Evolutionary conservation across 2,329 filamentous ascomycete species (phyloP).

Genomic region (Knoxdaviesia capensis): DNA sequence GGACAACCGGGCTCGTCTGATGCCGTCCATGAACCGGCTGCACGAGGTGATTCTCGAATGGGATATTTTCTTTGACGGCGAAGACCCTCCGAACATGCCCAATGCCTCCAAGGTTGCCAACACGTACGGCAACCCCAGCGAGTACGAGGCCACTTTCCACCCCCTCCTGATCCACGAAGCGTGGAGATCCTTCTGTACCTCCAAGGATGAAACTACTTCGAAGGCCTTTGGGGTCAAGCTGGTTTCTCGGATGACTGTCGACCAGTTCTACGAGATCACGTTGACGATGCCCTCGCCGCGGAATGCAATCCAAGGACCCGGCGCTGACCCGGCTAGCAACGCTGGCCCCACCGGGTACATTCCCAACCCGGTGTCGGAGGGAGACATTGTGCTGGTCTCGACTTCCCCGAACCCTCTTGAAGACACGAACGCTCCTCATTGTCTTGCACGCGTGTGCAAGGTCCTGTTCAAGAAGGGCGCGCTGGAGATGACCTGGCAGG

Average conservation of each 20-base stretch:
- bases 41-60: slow-evolving; percentile 78
- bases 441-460: slow-evolving; percentile 66
- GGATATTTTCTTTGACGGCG: slow-evolving; percentile 84
- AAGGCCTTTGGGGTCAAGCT: slow-evolving; percentile 78
- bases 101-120: slow-evolving; percentile 60
- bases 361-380: slow-evolving; percentile 56
- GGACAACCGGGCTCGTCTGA: slow-evolving; percentile 82
- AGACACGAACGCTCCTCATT: slow-evolving; percentile 49
- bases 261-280: slow-evolving; percentile 82
- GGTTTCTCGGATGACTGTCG: slow-evolving; percentile 70
- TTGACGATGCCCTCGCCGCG: slow-evolving; percentile 55
- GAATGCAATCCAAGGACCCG: slow-evolving; percentile 18
- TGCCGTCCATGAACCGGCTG: slow-evolving; percentile 68
- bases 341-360: not conserved
- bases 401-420: slow-evolving; percentile 50
- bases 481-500: slow-evolving; percentile 70
- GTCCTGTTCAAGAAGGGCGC: slow-evolving; percentile 63
- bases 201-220: slow-evolving; percentile 66
- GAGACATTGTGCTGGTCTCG: slow-evolving; percentile 77
- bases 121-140: slow-evolving; percentile 51
- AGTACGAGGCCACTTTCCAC: slow-evolving; percentile 80
- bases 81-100: slow-evolving; percentile 61
- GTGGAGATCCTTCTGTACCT: slow-evolving; percentile 83
- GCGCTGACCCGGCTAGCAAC: slow-evolving; percentile 9
- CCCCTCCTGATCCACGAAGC: slow-evolving; percentile 81